Conservation (phyloP, 2,329 filamentous ascomycete species). For the Basipetospora chlamydospora region DNA sequence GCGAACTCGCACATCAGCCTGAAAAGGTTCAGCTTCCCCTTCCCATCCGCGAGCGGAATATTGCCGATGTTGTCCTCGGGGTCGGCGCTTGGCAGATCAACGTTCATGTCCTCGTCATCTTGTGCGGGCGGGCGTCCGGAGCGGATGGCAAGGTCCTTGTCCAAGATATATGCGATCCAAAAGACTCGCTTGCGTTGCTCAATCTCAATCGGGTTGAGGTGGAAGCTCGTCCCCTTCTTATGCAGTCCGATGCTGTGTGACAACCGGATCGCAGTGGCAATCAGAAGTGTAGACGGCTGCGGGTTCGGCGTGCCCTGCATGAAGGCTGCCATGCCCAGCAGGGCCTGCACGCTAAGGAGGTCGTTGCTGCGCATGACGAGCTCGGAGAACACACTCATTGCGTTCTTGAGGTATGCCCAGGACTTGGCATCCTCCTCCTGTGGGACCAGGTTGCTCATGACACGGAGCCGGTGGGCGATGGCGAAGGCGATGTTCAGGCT, state of each 20-base stretch:
- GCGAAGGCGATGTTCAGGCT: conserved; percentile 87
- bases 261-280: conserved; percentile 78
- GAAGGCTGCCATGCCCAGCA: conserved; percentile 88
- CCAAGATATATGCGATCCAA: conserved; percentile 51
- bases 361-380: conserved; percentile 94
- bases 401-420: conserved; percentile 94
- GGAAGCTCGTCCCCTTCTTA: conserved; percentile 84
- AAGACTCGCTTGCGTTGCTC: conserved; percentile 65
- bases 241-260: conserved; percentile 92
- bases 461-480: conserved; percentile 81
- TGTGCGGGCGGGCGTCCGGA: conserved; percentile 46
- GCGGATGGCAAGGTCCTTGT: conserved; percentile 47
- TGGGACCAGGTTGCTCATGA: conserved; percentile 88
- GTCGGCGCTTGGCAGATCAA: conserved; percentile 82
- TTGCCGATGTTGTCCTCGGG: conserved; percentile 89
- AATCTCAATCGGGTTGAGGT: conserved; percentile 82
- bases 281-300: conserved; percentile 81
- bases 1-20: conserved; percentile 83
- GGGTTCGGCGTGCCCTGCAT: conserved; percentile 94
- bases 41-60: conserved; percentile 76
- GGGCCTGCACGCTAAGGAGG: conserved; percentile 81
- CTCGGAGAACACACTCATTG: conserved; percentile 83
- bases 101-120: conserved; percentile 71
- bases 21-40: conserved; percentile 90
- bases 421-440: conserved; percentile 87